A percentile compares a stretch with the other conserved stretches of the same genome.
These are phyloP conservation scores for Cryptococcus floricola DNA, from an alignment of 1,284 basidiomycete genomes.

Conservation along the genomic window DNA sequence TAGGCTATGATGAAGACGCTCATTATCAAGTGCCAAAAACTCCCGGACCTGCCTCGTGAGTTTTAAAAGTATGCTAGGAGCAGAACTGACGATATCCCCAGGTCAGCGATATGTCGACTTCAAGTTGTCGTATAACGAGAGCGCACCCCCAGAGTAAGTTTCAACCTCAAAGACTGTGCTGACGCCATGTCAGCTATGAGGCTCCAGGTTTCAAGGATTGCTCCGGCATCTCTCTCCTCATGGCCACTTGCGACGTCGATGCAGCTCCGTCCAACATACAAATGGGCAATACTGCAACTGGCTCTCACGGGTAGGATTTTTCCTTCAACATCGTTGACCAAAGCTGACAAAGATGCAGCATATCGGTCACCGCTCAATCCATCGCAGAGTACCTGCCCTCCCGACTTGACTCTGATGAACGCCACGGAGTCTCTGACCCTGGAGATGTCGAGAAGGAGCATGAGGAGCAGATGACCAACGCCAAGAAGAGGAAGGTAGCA, in stretches of 20 bases:
- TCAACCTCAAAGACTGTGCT: background rate
- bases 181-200: constrained; percentile 16
- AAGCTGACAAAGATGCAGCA: constrained; percentile 1
- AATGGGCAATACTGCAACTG: constrained; percentile 4
- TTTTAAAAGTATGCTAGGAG: background rate
- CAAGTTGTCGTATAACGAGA: constrained; percentile 20
- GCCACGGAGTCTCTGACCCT: background rate
- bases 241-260: constrained; percentile 11
- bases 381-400: constrained; percentile 5
- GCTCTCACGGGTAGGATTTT: constrained; percentile 15
- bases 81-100: background rate
- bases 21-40: constrained; percentile 2
- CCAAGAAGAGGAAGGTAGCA: constrained; percentile 1
- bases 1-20: constrained; percentile 5
- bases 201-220: constrained; percentile 12
- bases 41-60: constrained; percentile 22
- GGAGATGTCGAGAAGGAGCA: background rate
- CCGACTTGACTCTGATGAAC: background rate
- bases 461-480: background rate
- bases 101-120: constrained; percentile 16
- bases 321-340: background rate
- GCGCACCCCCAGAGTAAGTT: constrained; percentile 16
- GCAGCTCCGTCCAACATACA: constrained; percentile 1
- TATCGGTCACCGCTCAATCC: constrained; percentile 5
- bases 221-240: constrained; percentile 1